These are phyloP conservation scores for Phaeosphaeriaceae sp. DNA, from an alignment of 2,329 filamentous ascomycete species.

Conservation along the genomic window DNA sequence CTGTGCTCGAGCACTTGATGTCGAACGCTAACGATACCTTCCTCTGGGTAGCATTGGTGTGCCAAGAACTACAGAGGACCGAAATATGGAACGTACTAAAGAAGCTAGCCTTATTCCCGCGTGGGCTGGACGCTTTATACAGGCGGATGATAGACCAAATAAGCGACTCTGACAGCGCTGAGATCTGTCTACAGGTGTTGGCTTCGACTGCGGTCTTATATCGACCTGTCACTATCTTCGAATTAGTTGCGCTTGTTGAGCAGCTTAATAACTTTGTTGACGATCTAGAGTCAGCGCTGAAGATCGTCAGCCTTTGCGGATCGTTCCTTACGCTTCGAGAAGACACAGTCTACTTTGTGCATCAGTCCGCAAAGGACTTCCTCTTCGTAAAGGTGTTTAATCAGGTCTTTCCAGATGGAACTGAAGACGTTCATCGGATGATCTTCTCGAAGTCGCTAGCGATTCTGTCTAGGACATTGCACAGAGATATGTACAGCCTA, in stretches of 20 bases:
- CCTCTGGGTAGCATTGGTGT: constrained; percentile 37
- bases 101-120: constrained; percentile 24
- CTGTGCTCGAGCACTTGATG: constrained; percentile 21
- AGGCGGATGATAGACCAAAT: constrained; percentile 49
- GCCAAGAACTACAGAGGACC: neutral
- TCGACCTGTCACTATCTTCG: constrained; percentile 10
- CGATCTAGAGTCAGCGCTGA: neutral
- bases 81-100: neutral
- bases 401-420: neutral
- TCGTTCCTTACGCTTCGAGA: constrained; percentile 49
- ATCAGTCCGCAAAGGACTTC: constrained; percentile 55
- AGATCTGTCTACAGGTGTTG: constrained; percentile 46
- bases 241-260: constrained; percentile 7
- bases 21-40: constrained; percentile 45
- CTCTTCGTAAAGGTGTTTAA: constrained; percentile 37
- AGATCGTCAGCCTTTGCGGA: constrained; percentile 35
- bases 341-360: constrained; percentile 13
- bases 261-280: neutral
- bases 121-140: constrained; percentile 49
- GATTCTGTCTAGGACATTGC: constrained; percentile 17
- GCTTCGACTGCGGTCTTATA: constrained; percentile 26
- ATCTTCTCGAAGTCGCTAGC: constrained; percentile 5
- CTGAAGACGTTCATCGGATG: neutral
- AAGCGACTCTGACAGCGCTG: constrained; percentile 1
- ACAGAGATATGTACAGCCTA: constrained; percentile 31